Evolutionary conservation across 345 rosid genomes (phyloP).

Genomic region (Cardamine occulta): DNA sequence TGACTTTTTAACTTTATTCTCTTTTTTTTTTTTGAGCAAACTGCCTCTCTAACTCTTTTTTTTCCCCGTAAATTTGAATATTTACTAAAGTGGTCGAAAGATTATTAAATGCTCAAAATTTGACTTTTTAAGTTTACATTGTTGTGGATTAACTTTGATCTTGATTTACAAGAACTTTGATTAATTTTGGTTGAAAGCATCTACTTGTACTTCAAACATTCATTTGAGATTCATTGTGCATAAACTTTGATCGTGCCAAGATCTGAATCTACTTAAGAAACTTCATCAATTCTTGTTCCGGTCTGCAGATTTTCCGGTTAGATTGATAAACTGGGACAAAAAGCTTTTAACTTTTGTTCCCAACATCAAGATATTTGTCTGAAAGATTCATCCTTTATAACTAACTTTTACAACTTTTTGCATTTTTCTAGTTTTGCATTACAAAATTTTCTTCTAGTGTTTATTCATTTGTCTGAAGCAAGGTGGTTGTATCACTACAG

Average conservation of each 20-base stretch:
- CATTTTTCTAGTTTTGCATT: not conserved
- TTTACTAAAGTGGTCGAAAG: not conserved
- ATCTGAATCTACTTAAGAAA: not conserved
- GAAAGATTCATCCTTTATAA: constrained; percentile 1
- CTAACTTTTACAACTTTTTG: not conserved
- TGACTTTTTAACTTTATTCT: constrained; percentile 9
- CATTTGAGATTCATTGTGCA: not conserved
- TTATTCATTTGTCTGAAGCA: constrained; percentile 1
- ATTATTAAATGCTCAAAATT: not conserved
- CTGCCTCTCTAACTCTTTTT: not conserved
- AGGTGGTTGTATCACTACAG: constrained; percentile 43
- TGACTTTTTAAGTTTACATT: not conserved
- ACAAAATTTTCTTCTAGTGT: too few relatives aligned
- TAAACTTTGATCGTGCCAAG: constrained; percentile 3
- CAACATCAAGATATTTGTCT: not conserved
- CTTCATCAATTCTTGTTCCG: constrained; percentile 3
- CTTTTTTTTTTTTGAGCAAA: not conserved
- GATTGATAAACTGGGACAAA: not conserved
- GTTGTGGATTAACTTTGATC: not conserved
- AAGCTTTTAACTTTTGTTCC: not conserved
- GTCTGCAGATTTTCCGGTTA: not conserved
- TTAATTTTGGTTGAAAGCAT: not conserved
- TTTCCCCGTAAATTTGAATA: not conserved
- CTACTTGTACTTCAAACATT: not conserved
- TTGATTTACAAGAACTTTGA: not conserved